These are phyloP conservation scores for Lactifluus echinatus DNA, from an alignment of 768 basidiomycete species.

Conservation along the genomic window DNA sequence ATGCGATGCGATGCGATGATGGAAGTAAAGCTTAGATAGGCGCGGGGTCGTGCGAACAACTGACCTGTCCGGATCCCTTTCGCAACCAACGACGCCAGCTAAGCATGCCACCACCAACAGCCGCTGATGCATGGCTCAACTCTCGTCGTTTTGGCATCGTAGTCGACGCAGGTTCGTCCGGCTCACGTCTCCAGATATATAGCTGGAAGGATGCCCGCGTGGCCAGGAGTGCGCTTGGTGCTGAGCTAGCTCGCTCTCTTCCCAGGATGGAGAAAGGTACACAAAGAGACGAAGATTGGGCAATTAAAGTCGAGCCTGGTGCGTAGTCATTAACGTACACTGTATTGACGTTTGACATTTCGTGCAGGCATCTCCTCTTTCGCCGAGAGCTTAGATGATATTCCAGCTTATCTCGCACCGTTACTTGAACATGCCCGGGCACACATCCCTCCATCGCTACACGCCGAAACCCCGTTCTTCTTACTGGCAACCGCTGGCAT, in stretches of 20 bases:
- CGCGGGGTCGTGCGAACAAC: no score
- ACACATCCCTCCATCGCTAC: conserved; percentile 80
- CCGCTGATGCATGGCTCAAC: conserved; percentile 63
- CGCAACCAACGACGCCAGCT: neutral
- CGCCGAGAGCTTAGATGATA: conserved; percentile 54
- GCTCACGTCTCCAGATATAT: conserved; percentile 93
- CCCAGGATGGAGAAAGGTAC: conserved; percentile 93
- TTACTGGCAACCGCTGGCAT: conserved; percentile 96
- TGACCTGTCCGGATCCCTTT: no score
- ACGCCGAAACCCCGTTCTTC: conserved; percentile 82
- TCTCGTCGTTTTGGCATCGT: conserved; percentile 86
- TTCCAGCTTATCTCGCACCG: conserved; percentile 73
- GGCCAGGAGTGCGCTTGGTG: conserved; percentile 43
- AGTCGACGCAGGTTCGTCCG: conserved; percentile 97
- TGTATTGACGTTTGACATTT: neutral
- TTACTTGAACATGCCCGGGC: conserved; percentile 74
- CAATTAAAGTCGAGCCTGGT: conserved; percentile 92
- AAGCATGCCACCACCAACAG: conserved; percentile 67
- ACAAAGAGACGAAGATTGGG: conserved; percentile 72
- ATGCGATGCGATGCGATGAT: no score
- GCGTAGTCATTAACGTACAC: conserved; percentile 25
- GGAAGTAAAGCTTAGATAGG: no score
- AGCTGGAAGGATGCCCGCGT: conserved; percentile 84
- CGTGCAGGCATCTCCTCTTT: conserved; percentile 78
- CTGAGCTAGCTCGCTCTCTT: conserved; percentile 44